A percentile compares a stretch with the other conserved stretches of the same genome.
These are phyloP conservation scores for Fusarium sp. DNA, from an alignment of 2,329 filamentous ascomycete genomes.

Conservation along the genomic window DNA sequence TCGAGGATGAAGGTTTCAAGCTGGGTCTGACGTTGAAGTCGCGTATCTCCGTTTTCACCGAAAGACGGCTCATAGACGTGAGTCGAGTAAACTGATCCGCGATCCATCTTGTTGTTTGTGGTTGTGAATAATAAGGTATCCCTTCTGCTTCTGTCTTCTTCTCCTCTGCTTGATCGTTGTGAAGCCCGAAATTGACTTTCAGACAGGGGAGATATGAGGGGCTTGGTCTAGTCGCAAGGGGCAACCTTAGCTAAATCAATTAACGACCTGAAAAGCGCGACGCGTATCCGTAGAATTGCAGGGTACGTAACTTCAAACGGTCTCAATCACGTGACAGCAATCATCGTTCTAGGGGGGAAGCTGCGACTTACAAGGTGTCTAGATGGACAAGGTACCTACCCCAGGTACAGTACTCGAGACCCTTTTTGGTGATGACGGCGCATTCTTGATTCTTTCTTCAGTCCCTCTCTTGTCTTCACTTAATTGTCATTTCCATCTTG, in stretches of 20 bases:
- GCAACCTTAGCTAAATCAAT: conserved; percentile 31
- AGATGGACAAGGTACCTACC: conserved; percentile 21
- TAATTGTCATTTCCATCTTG: conserved; percentile 32
- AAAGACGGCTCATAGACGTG: conserved; percentile 79
- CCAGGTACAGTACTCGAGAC: conserved; percentile 25
- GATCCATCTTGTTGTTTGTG: conserved; percentile 72
- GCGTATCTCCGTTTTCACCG: conserved; percentile 74
- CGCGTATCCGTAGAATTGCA: conserved; percentile 36
- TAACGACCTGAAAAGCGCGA: conserved; percentile 42
- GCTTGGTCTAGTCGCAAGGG: conserved; percentile 40
- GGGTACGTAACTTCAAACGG: conserved; percentile 10
- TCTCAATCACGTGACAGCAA: conserved; percentile 25
- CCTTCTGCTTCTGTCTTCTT: conserved; percentile 1
- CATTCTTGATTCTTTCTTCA: conserved; percentile 25
- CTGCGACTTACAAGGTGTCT: conserved; percentile 41
- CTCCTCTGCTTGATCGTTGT: conserved; percentile 17
- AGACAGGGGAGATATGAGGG: conserved; percentile 40
- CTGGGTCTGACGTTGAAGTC: conserved; percentile 78
- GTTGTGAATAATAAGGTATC: conserved; percentile 3
- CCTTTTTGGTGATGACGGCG: conserved; percentile 40
- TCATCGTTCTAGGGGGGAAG: conserved; percentile 29
- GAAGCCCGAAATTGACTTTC: conserved; percentile 25
- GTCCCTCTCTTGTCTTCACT: conserved; percentile 28
- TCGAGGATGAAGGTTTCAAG: conserved; percentile 92
- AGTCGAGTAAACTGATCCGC: conserved; percentile 85